phyloP scores from a whole-genome alignment of 75 land plant species.

The Azolla pinnata region DNA sequence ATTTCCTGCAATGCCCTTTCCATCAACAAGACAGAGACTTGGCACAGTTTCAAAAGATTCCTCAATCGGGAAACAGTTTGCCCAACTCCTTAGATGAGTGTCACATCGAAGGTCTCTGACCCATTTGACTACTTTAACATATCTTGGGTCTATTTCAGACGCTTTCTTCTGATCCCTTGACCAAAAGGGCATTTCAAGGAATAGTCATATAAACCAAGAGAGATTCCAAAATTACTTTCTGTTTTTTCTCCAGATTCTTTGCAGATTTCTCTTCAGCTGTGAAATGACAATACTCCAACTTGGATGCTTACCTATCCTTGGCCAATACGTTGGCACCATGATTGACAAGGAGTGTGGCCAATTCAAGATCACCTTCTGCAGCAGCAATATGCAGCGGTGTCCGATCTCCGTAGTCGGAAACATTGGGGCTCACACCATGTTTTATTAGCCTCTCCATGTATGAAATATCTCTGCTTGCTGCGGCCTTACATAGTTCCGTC shows the following conservation, averaged over 20 bases:
- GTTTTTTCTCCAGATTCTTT: background rate
- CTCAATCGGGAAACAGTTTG: too few species aligned
- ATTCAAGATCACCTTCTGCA: slow-evolving; percentile 47
- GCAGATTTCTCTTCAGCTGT: too few species aligned
- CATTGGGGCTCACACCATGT: slow-evolving; percentile 55
- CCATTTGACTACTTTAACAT: too few species aligned
- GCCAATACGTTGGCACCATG: slow-evolving; percentile 67
- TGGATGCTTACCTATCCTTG: slow-evolving; percentile 51
- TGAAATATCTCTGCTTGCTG: slow-evolving; percentile 51
- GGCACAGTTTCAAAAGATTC: too few species aligned
- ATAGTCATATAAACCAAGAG: background rate
- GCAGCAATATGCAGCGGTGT: slow-evolving; percentile 83
- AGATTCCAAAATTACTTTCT: background rate
- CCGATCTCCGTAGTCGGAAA: slow-evolving; percentile 53
- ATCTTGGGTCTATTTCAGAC: too few species aligned
- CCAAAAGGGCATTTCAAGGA: background rate
- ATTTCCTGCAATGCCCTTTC: too few species aligned
- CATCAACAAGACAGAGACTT: too few species aligned
- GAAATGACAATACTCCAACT: background rate
- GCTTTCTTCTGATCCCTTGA: too few species aligned
- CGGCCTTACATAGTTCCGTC: slow-evolving; percentile 45
- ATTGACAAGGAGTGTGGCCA: slow-evolving; percentile 44
- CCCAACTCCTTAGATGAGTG: too few species aligned
- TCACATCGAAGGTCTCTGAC: too few species aligned
- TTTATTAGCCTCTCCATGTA: slow-evolving; percentile 49